Evolutionary conservation across 306 rosid genomes (phyloP).

Genomic region (Leucaena leucocephala): DNA sequence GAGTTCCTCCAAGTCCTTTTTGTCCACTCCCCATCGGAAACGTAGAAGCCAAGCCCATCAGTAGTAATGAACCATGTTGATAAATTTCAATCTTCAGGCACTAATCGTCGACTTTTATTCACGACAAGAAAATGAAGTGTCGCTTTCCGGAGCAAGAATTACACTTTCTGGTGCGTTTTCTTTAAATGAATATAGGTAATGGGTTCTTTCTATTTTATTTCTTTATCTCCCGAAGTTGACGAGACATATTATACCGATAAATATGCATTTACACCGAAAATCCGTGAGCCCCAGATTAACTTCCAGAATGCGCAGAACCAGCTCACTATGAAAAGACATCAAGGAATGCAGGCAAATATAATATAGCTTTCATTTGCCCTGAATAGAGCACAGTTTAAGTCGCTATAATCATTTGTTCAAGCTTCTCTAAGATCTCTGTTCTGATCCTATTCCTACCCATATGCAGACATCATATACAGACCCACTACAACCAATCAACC

Average conservation of each 20-base stretch:
- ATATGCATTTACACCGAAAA: too few relatives aligned
- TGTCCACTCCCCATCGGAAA: too few relatives aligned
- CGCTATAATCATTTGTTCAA: conserved; percentile 28
- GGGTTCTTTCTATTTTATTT: too few relatives aligned
- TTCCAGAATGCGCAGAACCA: neutral
- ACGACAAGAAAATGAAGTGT: too few relatives aligned
- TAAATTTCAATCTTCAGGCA: too few relatives aligned
- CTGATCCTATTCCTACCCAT: conserved; percentile 38
- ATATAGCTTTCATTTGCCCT: neutral
- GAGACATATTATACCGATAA: too few relatives aligned
- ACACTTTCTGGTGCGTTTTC: neutral
- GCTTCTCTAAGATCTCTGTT: conserved; percentile 23
- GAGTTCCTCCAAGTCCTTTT: too few relatives aligned
- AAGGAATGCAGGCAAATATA: conserved; percentile 18
- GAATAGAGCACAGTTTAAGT: conserved; percentile 30
- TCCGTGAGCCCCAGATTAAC: too few relatives aligned
- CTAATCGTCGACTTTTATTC: too few relatives aligned
- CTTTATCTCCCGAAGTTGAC: neutral
- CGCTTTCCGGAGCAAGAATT: neutral
- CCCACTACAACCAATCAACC: conserved; percentile 56
- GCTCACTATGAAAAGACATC: conserved; percentile 1
- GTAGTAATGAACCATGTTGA: too few relatives aligned
- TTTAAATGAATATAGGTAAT: too few relatives aligned
- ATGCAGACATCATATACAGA: conserved; percentile 44
- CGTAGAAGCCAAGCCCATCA: too few relatives aligned